Evolutionary conservation across 176 grass and related monocot genomes (phyloP), one percentile per base, ranked within the genome.

Genomic region (Triticum turgidum): DNA sequence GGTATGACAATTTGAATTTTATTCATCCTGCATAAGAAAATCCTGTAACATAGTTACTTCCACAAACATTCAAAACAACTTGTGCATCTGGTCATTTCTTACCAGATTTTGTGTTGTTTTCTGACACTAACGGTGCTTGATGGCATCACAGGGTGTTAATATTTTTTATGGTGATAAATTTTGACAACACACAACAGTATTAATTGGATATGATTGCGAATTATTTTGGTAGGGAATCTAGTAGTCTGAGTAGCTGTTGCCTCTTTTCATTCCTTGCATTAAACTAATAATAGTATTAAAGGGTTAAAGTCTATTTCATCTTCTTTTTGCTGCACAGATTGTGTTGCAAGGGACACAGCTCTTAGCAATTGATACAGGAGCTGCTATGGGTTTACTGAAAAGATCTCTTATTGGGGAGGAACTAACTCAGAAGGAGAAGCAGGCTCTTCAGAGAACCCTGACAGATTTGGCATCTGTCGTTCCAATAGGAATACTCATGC

Each of bases 401-500:
- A 99, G 94, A 91, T 84, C 94, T 89, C 89, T 96, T 85, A 93
- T 90, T 61, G 97, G 97, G 61, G 94, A 99, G 87, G 97, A 97
- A 87, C 92, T 99, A 59, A 91, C 97, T 78, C 92, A 97, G 58
- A 99, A 97, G 83, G 97, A 99, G 87, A 97, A 97, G 44, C 93
- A 94, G 64, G 97, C 94, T 87, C 94, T 99, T 94, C 94, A 92
- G 78, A 94, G 97, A 97, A 99, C 97, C 69, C 69, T 99, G 78
- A 99, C 97, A 10, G 97, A 99, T 80, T 80, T 99, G 89, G 97
- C 97, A 69, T 99, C 97, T 84, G 97, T 97, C 73, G 89, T 99
- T 85, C 97, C 97, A 83, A 99, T 99, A 83, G 97, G 97, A 87
- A 87, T 99, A 78, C 94, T 99, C 56, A 99, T 99, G 97, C 97